Conservation (phyloP, 306 rosid species). For the Clitoria ternatea region DNA sequence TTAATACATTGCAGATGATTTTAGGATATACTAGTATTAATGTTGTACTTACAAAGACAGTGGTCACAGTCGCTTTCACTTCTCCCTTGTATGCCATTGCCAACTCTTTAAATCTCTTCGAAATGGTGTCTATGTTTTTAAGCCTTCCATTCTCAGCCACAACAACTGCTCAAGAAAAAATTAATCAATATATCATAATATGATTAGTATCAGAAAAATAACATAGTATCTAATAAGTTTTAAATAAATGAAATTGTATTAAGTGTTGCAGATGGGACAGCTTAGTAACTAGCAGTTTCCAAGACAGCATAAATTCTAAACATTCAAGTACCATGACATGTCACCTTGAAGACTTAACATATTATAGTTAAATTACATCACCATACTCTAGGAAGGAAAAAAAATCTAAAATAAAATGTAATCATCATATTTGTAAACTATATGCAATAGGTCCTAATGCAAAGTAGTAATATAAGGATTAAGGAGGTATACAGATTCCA, state of each 20-base stretch:
- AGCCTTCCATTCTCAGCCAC: conserved; percentile 83
- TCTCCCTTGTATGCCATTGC: conserved; percentile 92
- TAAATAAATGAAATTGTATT: not conserved
- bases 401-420: no score
- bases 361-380: not conserved
- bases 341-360: not conserved
- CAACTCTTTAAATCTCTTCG: conserved; percentile 70
- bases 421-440: not conserved
- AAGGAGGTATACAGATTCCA: not conserved
- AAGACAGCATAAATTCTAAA: not conserved
- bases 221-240: not conserved
- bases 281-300: not conserved
- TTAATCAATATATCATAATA: conserved; percentile 13
- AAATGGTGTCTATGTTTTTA: conserved; percentile 54
- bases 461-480: no score
- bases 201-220: not conserved
- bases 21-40: no score
- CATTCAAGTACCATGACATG: conserved; percentile 1
- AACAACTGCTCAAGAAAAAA: conserved; percentile 40
- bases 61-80: conserved; percentile 79
- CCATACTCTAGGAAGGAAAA: no score
- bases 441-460: not conserved
- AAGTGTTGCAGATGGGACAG: not conserved
- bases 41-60: conserved; percentile 66
- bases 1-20: not conserved